These are phyloP conservation scores for Phytopythium chamaehyphon DNA, from an alignment of 352 stramenopile species.

Conservation along the genomic window DNA sequence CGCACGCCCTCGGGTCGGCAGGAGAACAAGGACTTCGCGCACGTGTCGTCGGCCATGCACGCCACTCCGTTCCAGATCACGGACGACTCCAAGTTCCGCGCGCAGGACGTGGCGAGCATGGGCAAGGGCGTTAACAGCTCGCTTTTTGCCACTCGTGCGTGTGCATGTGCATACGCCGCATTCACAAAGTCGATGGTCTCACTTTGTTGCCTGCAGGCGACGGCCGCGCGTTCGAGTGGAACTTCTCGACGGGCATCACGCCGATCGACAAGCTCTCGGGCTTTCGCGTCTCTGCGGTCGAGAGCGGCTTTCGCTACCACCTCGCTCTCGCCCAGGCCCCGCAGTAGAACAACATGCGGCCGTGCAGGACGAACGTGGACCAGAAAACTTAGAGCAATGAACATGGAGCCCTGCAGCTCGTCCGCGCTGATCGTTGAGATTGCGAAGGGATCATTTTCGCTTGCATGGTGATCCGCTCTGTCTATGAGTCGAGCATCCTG, in stretches of 20 bases:
- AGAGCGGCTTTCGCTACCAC: constrained; percentile 74
- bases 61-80: constrained; percentile 61
- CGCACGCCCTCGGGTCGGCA: constrained; percentile 69
- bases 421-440: too few relatives aligned
- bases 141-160: constrained; percentile 55
- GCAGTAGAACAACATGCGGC: constrained; percentile 10
- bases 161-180: not conserved
- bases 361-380: too few relatives aligned
- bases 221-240: constrained; percentile 73
- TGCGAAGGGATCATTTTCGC: too few relatives aligned
- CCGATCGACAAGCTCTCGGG: constrained; percentile 29
- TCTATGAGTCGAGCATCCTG: too few relatives aligned
- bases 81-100: constrained; percentile 38
- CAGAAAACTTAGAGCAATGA: too few relatives aligned
- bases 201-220: constrained; percentile 22
- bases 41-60: constrained; percentile 69
- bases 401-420: too few relatives aligned
- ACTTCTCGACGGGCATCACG: constrained; percentile 51
- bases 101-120: constrained; percentile 50
- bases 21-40: constrained; percentile 45
- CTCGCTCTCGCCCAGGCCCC: constrained; percentile 43
- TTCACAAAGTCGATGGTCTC: constrained; percentile 1
- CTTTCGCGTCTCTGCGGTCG: constrained; percentile 46
- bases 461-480: too few relatives aligned
- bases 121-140: constrained; percentile 79